These are phyloP conservation scores for Didymella segeticola DNA, from an alignment of 2,329 filamentous ascomycete genomes.

Conservation along the genomic window DNA sequence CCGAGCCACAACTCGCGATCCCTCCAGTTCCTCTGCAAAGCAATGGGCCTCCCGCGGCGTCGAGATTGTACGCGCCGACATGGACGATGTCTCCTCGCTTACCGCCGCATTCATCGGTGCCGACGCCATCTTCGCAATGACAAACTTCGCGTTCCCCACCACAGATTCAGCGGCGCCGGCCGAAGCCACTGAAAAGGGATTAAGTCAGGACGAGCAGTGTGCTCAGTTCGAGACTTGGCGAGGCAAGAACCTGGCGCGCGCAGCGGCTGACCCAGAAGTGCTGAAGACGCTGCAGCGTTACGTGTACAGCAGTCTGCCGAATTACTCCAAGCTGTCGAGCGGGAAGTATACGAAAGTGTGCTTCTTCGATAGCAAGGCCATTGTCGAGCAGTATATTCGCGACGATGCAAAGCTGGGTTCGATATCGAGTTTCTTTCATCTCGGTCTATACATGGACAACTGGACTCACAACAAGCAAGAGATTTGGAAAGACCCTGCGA, in stretches of 20 bases:
- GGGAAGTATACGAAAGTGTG: constrained; percentile 46
- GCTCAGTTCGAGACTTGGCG: constrained; percentile 41
- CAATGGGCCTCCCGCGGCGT: background rate
- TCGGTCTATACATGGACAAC: background rate
- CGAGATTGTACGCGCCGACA: background rate
- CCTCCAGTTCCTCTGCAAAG: background rate
- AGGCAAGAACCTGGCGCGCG: constrained; percentile 51
- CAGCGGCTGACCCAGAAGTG: constrained; percentile 41
- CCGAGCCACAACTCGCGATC: background rate
- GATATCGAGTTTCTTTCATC: background rate
- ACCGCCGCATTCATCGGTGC: background rate
- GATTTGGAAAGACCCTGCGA: background rate
- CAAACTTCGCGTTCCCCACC: background rate
- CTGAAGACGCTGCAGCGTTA: constrained; percentile 49
- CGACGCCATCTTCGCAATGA: constrained; percentile 1
- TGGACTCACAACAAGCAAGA: background rate
- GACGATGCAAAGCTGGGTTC: background rate
- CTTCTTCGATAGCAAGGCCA: constrained; percentile 53
- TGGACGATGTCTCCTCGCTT: background rate
- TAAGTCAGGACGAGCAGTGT: constrained; percentile 44
- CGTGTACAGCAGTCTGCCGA: constrained; percentile 53
- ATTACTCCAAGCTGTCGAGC: constrained; percentile 33
- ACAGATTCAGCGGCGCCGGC: constrained; percentile 20
- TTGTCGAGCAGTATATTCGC: constrained; percentile 20
- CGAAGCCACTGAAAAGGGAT: constrained; percentile 25